Percentiles rank a stretch among this genome's conserved stretches.
Conservation (phyloP, 2,329 filamentous ascomycete species). For the Pseudogymnoascus sp. region DNA sequence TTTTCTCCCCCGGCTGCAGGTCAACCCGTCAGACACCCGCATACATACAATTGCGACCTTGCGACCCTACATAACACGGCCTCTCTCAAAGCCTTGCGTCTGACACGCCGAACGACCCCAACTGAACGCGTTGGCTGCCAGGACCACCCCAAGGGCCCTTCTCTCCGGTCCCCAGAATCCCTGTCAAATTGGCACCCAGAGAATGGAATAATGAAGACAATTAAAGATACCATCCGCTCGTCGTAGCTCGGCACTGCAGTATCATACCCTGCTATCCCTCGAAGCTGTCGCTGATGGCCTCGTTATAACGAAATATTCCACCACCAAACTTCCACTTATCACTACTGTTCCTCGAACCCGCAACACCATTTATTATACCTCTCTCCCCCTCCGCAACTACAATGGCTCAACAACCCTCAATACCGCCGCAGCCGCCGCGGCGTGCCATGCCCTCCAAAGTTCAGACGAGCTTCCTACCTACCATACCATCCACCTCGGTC, state of each 20-base stretch:
- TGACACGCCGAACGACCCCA: slow-evolving; percentile 1
- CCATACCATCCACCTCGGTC: slow-evolving; percentile 31
- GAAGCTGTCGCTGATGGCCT: not conserved
- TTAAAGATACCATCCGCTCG: not conserved
- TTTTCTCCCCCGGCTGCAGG: not conserved
- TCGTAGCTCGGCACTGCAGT: slow-evolving; percentile 7
- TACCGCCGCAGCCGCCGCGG: slow-evolving; percentile 16
- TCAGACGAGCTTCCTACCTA: slow-evolving; percentile 25
- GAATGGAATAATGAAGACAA: slow-evolving; percentile 5
- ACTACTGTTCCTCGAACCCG: not conserved
- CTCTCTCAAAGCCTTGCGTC: not conserved
- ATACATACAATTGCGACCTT: not conserved
- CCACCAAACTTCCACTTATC: slow-evolving; percentile 1
- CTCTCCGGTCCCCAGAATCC: not conserved
- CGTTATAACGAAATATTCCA: slow-evolving; percentile 2
- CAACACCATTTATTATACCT: not conserved
- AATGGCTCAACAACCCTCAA: slow-evolving; percentile 17
- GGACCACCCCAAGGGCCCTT: not conserved
- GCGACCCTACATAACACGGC: not conserved
- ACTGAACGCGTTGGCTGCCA: not conserved
- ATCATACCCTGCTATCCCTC: not conserved
- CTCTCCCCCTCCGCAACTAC: slow-evolving; percentile 13
- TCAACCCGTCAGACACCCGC: not conserved
- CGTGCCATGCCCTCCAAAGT: slow-evolving; percentile 26
- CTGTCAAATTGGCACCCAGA: slow-evolving; percentile 4